Base-by-base conservation (phyloP, 1,284 basidiomycete species). In the Trichosporon sp. region DNA sequence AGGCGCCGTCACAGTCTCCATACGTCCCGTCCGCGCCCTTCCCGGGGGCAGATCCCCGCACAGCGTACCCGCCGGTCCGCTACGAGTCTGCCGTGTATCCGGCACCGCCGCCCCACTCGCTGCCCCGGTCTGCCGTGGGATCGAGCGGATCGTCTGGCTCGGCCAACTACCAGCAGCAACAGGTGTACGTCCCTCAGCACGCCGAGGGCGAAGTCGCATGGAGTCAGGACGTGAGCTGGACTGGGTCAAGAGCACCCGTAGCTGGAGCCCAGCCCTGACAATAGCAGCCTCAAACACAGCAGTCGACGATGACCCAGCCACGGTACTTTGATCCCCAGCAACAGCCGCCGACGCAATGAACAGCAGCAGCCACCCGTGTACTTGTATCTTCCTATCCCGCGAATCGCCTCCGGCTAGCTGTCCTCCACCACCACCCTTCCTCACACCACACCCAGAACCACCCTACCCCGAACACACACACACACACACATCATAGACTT, bases 1-100 rank as follows among this genome's bases (percentile, higher is more conserved):
- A 80, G 79, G 80, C 79, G 26, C 80, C 80, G 4, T 75, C 77
- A 16, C 76, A 77, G 14, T 82, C 81, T 0, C 81, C 81, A 2
- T 82, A 81, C 69, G 73, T 79, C 46, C 32, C 68, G 1, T 76
- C 75, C 5, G 76, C 77, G 3, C 74, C 78, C 1, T 79, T 80
- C 71, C 77, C 77, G 7, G 59, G 59, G 16, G 76, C 77, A 43
- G 79, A 80, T 63, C 76, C 77, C 19, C 77, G 78, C 10, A 73
- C 78, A 21, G 68, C 73, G 5, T 73, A 73, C 65, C 59, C 59
- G 59, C 74, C 76, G 16, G 75, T 77, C 16, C 74, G 79, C 11
- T 80, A 80, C 70, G 79, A 80, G 46, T 74, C 77, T 31, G 73
- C 77, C 46, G 73, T 76, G 46, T 79, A 78, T 69, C 73, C 76